Evolutionary conservation across 805 yeast genomes (phyloP).

Genomic region (Brettanomyces custersianus): DNA sequence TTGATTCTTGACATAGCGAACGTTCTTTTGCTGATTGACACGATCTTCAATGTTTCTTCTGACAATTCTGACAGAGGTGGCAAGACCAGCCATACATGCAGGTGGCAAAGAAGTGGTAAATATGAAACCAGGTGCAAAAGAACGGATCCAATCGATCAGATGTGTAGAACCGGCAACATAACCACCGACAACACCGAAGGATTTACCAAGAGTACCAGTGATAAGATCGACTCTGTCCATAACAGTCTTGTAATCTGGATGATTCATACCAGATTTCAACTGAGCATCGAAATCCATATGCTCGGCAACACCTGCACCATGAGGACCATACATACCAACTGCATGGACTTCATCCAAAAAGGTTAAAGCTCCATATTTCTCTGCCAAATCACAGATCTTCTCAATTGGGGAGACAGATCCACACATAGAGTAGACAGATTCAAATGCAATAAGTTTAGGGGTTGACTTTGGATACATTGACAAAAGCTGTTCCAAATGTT

Average conservation of each 20-base stretch:
- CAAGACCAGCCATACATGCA: constrained; percentile 93
- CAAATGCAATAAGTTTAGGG: constrained; percentile 95
- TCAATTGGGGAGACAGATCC: constrained; percentile 95
- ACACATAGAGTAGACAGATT: constrained; percentile 96
- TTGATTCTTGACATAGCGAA: constrained; percentile 72
- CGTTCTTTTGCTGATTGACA: constrained; percentile 74
- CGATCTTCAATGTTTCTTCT: constrained; percentile 72
- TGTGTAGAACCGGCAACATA: constrained; percentile 83
- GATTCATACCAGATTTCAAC: constrained; percentile 52
- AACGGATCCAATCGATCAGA: constrained; percentile 91
- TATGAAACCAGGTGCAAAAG: constrained; percentile 94
- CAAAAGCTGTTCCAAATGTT: constrained; percentile 71
- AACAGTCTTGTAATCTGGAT: constrained; percentile 47
- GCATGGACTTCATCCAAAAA: constrained; percentile 98
- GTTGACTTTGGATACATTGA: constrained; percentile 73
- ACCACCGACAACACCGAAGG: constrained; percentile 96
- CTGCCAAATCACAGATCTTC: constrained; percentile 89
- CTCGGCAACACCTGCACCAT: constrained; percentile 99
- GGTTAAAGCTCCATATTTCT: constrained; percentile 94
- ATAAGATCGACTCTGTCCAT: constrained; percentile 91
- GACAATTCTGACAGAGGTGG: constrained; percentile 79
- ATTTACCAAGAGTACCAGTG: constrained; percentile 96
- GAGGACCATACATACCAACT: constrained; percentile 98
- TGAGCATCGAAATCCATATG: constrained; percentile 86
- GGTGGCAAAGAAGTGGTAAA: constrained; percentile 97